Evolutionary conservation across 75 land plant species (phyloP).

Genomic region (Sequoiadendron giganteum): DNA sequence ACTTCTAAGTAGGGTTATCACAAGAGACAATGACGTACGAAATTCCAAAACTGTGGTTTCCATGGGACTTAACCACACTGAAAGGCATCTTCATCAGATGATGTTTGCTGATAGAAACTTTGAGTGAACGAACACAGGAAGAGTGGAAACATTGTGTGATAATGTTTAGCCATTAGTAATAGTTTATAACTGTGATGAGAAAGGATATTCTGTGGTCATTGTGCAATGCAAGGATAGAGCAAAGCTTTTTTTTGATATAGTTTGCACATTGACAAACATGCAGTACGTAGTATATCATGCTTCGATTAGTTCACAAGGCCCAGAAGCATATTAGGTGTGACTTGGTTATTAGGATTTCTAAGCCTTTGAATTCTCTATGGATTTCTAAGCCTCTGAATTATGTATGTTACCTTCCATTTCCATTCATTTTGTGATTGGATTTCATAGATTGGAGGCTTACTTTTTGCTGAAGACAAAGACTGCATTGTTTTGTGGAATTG

Average conservation of each 20-base stretch:
- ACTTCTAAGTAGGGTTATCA: slow-evolving; percentile 53
- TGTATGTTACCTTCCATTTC: background rate
- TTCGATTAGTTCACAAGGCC: slow-evolving; percentile 48
- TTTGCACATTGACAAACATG: slow-evolving; percentile 85
- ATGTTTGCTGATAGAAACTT: slow-evolving; percentile 78
- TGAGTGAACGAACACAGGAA: slow-evolving; percentile 24
- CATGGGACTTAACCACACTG: slow-evolving; percentile 38
- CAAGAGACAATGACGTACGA: slow-evolving; percentile 39
- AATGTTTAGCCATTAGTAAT: slow-evolving; percentile 29
- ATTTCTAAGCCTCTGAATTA: background rate
- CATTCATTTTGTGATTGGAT: background rate
- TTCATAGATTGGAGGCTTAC: background rate
- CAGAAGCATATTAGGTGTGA: slow-evolving; percentile 57
- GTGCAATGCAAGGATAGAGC: slow-evolving; percentile 68
- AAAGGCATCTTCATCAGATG: slow-evolving; percentile 70
- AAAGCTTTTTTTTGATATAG: slow-evolving; percentile 83
- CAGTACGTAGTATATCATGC: slow-evolving; percentile 84
- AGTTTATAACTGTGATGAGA: slow-evolving; percentile 60
- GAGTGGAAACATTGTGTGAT: background rate
- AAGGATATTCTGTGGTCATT: slow-evolving; percentile 66
- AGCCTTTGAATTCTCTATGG: too few species aligned
- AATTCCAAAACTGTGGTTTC: slow-evolving; percentile 42
- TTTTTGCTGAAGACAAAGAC: background rate
- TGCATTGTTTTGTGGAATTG: slow-evolving; percentile 5
- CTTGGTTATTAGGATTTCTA: background rate